Conservation (phyloP, 1,284 basidiomycete genomes). For the Moesziomyces sp. region DNA sequence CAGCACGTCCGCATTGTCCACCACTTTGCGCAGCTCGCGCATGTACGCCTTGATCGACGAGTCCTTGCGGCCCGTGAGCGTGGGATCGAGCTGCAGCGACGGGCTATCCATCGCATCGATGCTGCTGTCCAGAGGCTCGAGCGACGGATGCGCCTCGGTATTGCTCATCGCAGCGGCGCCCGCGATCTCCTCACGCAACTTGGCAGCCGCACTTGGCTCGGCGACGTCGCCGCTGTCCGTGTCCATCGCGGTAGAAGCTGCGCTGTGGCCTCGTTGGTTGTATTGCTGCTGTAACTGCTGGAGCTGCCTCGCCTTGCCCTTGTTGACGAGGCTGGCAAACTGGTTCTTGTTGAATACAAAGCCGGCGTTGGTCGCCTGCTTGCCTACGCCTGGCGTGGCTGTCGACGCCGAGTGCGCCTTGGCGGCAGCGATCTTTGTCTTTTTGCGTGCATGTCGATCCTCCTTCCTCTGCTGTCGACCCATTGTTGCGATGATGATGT, state of each 20-base stretch:
- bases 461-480: conserved; percentile 36
- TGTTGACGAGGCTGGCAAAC: conserved; percentile 39
- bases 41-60: conserved; percentile 68
- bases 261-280: background rate
- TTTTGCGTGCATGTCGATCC: conserved; percentile 41
- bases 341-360: conserved; percentile 46
- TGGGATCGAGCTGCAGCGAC: conserved; percentile 24
- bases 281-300: conserved; percentile 28
- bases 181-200: conserved; percentile 24
- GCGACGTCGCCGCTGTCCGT: conserved; percentile 7
- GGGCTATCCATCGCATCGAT: background rate
- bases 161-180: conserved; percentile 27
- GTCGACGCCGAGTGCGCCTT: conserved; percentile 21
- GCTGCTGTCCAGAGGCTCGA: background rate
- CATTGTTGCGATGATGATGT: conserved; percentile 10
- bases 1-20: conserved; percentile 91
- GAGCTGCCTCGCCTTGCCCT: conserved; percentile 34
- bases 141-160: conserved; percentile 1
- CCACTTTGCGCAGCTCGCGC: conserved; percentile 81
- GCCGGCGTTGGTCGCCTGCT: conserved; percentile 33
- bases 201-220: conserved; percentile 10
- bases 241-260: conserved; percentile 2
- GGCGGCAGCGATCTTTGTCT: conserved; percentile 32
- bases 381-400: conserved; percentile 16
- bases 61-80: conserved; percentile 55